Conservation (phyloP, 805 yeast genomes). For the Kluyveromyces lactis region DNA sequence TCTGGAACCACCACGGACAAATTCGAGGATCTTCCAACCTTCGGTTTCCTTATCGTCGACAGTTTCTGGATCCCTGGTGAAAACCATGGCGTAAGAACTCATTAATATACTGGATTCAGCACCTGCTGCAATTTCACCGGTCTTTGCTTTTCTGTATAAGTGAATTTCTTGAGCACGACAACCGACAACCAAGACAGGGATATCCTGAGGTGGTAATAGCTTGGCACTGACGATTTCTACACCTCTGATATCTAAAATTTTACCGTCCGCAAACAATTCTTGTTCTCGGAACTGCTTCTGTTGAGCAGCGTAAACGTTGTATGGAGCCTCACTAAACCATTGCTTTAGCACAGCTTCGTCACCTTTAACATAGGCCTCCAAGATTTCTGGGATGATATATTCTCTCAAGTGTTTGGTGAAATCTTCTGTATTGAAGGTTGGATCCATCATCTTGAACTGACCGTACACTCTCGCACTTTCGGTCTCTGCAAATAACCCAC, state of each 20-base stretch:
- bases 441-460: slow-evolving; percentile 83
- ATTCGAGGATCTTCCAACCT: slow-evolving; percentile 95
- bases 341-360: slow-evolving; percentile 72
- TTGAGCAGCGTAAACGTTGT: slow-evolving; percentile 86
- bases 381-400: slow-evolving; percentile 86
- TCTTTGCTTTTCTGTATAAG: slow-evolving; percentile 77
- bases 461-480: slow-evolving; percentile 90
- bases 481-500: slow-evolving; percentile 90
- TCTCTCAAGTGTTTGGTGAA: slow-evolving; percentile 81
- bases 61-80: slow-evolving; percentile 88
- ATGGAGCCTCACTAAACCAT: slow-evolving; percentile 98
- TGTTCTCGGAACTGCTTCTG: slow-evolving; percentile 89
- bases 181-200: slow-evolving; percentile 87
- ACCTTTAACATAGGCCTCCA: slow-evolving; percentile 92
- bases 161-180: slow-evolving; percentile 97
- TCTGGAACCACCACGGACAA: slow-evolving; percentile 89
- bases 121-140: slow-evolving; percentile 95
- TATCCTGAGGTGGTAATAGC: slow-evolving; percentile 79
- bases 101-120: slow-evolving; percentile 85
- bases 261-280: slow-evolving; percentile 84
- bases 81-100: slow-evolving; percentile 93
- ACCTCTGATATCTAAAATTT: slow-evolving; percentile 88
- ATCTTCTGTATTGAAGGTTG: slow-evolving; percentile 68
- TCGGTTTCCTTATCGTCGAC: slow-evolving; percentile 85
- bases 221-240: slow-evolving; percentile 87